Evolutionary conservation across 345 rosid genomes (phyloP).

Genomic region (Boechera divaricarpa): DNA sequence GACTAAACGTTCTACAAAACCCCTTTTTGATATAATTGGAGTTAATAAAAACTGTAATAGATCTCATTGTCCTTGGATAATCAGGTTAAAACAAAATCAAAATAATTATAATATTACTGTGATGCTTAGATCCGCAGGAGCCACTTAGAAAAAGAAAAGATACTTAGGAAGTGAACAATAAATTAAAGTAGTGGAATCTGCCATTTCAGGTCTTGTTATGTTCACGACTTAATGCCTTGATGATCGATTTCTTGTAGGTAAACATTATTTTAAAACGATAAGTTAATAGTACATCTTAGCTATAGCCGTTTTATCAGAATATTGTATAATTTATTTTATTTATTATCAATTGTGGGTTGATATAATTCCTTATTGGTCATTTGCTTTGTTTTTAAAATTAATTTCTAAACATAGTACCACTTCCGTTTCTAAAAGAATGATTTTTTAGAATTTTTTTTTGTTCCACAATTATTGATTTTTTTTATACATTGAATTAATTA

Average conservation of each 20-base stretch:
- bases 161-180: conserved; percentile 6
- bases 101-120: neutral
- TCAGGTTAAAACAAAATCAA: neutral
- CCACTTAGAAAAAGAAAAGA: conserved; percentile 27
- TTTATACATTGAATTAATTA: no score
- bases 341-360: neutral
- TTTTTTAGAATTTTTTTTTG: no score
- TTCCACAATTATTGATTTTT: no score
- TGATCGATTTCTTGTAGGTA: neutral
- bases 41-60: neutral
- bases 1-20: neutral
- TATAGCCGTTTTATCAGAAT: neutral
- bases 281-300: neutral
- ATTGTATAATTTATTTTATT: neutral
- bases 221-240: neutral
- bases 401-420: no score
- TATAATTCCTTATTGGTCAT: neutral
- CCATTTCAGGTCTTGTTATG: conserved; percentile 33
- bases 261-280: neutral
- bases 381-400: neutral
- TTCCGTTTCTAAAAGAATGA: no score
- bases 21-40: neutral
- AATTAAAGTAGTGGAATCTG: conserved; percentile 32
- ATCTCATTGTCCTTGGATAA: conserved; percentile 23
- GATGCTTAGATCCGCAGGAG: conserved; percentile 27